phyloP scores from a whole-genome alignment of 495 filamentous ascomycete species.

The Penicillium salamii region DNA sequence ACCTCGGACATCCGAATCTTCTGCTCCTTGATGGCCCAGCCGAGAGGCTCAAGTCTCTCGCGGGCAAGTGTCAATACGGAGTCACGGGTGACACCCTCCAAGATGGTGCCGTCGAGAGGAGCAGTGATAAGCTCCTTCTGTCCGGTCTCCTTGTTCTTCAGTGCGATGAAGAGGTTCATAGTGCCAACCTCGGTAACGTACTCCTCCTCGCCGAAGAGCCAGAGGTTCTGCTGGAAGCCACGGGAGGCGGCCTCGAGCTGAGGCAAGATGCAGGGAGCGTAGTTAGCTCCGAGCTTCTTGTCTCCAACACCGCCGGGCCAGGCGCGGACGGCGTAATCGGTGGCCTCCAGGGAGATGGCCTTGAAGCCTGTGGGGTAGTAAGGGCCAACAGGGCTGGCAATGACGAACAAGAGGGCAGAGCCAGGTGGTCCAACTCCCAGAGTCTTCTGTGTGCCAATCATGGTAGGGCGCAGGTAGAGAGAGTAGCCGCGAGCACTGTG shows the following conservation, averaged over 20 bases:
- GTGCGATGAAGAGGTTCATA: slow-evolving; percentile 92
- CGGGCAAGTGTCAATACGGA: slow-evolving; percentile 78
- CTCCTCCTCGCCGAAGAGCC: slow-evolving; percentile 93
- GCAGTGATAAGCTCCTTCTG: slow-evolving; percentile 88
- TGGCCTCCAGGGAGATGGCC: slow-evolving; percentile 89
- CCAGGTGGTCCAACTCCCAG: slow-evolving; percentile 89
- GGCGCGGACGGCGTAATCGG: slow-evolving; percentile 89
- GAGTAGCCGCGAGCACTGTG: slow-evolving; percentile 72
- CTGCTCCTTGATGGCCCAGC: slow-evolving; percentile 84
- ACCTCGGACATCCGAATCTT: slow-evolving; percentile 87
- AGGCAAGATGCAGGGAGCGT: slow-evolving; percentile 92
- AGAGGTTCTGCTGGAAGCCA: slow-evolving; percentile 97
- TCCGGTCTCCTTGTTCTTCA: slow-evolving; percentile 78
- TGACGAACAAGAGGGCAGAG: slow-evolving; percentile 86
- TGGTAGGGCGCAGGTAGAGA: slow-evolving; percentile 89
- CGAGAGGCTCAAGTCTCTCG: slow-evolving; percentile 77
- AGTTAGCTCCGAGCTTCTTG: slow-evolving; percentile 98
- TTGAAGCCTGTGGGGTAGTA: slow-evolving; percentile 99
- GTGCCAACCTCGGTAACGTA: slow-evolving; percentile 95
- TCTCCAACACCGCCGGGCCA: slow-evolving; percentile 97
- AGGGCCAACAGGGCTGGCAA: slow-evolving; percentile 94
- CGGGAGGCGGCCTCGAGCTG: slow-evolving; percentile 84
- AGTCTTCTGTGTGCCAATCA: slow-evolving; percentile 94
- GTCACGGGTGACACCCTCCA: slow-evolving; percentile 91
- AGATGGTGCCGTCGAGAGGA: slow-evolving; percentile 93